Base-by-base conservation (phyloP, 2,329 filamentous ascomycete genomes). In the Neoarthrinium moseri region DNA sequence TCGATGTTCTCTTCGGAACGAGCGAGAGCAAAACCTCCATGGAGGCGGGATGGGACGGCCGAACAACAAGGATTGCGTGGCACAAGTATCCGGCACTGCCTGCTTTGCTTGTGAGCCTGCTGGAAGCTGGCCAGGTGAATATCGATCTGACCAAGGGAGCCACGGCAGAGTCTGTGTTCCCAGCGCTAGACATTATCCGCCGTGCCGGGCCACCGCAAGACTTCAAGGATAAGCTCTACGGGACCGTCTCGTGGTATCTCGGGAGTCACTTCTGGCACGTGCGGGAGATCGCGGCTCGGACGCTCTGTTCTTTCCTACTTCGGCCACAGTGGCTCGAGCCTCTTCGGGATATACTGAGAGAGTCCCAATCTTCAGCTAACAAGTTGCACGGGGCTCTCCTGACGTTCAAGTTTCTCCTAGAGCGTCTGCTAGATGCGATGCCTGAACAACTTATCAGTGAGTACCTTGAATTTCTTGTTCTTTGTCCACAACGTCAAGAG, bases 161-260 rank as follows among this genome's bases (percentile, higher is more conserved):
- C 42, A 67, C 76, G 1, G 78, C 81, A 5, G 87, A 91, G 64
- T 85, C 84, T 0, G 86, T 92, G 3, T 92, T 94, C 57, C 89
- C 89, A 0, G 88, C 87, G 1, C 70, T 95, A n/a, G 87, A 92
- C 55, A 87, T 95, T 27, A 76, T 94, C 40, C 81, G 87, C 39
- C 79, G 88, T 43, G 84, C 85, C 10, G 80, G 82, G 0, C 82
- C 88, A 1, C 87, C 87, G 0, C 73, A 78, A 20, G 61, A 73
- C 3, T 66, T 80, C 47, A 71, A 77, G 2, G 66, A 72, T 2
- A 72, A 78, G 37, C 77, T 91, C 5, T 75, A 80, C 54, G 56
- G 64, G 3, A 73, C 79, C 37, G 81, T 92, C 6, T 64, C 76
- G 6, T 73, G 71, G 33, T 83, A 91, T 45, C 72, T 90, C 4